phyloP scores from a whole-genome alignment of 208 protist genomes.

The Endotrypanum monterogeii region DNA sequence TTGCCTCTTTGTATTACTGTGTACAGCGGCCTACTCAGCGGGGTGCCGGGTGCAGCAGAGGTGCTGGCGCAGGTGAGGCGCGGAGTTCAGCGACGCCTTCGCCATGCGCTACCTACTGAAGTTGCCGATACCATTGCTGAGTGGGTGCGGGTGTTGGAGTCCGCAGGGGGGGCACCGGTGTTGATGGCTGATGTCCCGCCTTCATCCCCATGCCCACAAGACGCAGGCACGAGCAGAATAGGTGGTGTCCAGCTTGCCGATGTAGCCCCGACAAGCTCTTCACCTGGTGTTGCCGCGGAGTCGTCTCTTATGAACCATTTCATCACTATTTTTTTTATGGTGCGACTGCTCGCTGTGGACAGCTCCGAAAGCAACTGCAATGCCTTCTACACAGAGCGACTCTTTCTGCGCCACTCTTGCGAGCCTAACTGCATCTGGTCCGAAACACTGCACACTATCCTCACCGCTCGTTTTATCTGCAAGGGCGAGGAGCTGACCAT shows the following conservation, averaged over 20 bases:
- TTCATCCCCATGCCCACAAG: neutral
- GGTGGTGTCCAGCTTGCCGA: neutral
- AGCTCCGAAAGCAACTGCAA: conserved; percentile 17
- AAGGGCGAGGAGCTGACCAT: conserved; percentile 62
- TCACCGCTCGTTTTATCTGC: conserved; percentile 49
- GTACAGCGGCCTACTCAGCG: conserved; percentile 35
- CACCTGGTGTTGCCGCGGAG: neutral
- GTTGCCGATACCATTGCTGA: conserved; percentile 17
- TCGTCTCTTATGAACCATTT: neutral
- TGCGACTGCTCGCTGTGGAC: conserved; percentile 22
- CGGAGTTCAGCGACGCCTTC: conserved; percentile 28
- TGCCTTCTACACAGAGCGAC: conserved; percentile 31
- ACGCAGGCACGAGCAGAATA: neutral
- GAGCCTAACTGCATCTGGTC: conserved; percentile 60
- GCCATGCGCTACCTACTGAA: conserved; percentile 22
- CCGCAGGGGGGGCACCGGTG: neutral
- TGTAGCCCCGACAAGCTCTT: neutral
- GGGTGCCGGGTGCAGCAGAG: conserved; percentile 19
- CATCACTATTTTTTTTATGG: conserved; percentile 24
- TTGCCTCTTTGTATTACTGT: conserved; percentile 39
- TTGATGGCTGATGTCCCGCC: neutral
- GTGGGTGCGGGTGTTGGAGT: conserved; percentile 5
- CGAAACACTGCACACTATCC: conserved; percentile 24
- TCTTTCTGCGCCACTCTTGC: conserved; percentile 55
- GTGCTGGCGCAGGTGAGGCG: conserved; percentile 25